Base-by-base conservation (phyloP, 805 yeast genomes). In the Zygotorulaspora chibaensis region DNA sequence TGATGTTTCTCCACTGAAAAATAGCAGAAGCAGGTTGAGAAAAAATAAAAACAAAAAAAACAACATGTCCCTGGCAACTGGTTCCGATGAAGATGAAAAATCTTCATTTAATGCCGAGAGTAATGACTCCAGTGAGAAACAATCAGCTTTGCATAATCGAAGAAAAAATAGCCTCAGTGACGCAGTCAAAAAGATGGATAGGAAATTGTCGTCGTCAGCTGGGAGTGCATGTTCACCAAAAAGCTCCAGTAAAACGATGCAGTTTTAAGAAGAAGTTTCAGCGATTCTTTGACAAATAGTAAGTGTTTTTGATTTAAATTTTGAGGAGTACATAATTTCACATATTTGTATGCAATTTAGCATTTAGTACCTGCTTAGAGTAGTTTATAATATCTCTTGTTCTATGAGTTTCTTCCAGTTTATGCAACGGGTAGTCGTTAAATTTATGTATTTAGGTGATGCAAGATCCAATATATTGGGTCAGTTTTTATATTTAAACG, bases 401-500 rank as follows among this genome's bases (percentile, higher is more conserved):
- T 13, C 23, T 13, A 29, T 7, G n/a, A n/a, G n/a, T n/a, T n/a
- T n/a, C n/a, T n/a, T n/a, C n/a, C n/a, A n/a, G n/a, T n/a, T n/a
- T n/a, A n/a, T n/a, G n/a, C n/a, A n/a, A n/a, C n/a, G n/a, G n/a
- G n/a, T n/a, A n/a, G n/a, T n/a, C n/a, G n/a, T n/a, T n/a, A n/a
- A n/a, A n/a, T n/a, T n/a, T n/a, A n/a, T n/a, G n/a, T n/a, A n/a
- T n/a, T n/a, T 13, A 28, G 18, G 11, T 34, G 30, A 7, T 34
- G 7, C 35, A 20, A 35, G 27, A 4, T 37, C 5, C 13, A 12
- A 29, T 4, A 29, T 29, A 29, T 29, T 6, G 26, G 17, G 8
- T 37, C 35, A 45, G 13, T 43, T 39, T 31, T 54, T 49, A 38
- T 53, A 58, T 38, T 46, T 53, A 28, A 54, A 57, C 8, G 65